Base-by-base conservation (phyloP, 2,329 filamentous ascomycete genomes). In the Lachnellula arida region DNA sequence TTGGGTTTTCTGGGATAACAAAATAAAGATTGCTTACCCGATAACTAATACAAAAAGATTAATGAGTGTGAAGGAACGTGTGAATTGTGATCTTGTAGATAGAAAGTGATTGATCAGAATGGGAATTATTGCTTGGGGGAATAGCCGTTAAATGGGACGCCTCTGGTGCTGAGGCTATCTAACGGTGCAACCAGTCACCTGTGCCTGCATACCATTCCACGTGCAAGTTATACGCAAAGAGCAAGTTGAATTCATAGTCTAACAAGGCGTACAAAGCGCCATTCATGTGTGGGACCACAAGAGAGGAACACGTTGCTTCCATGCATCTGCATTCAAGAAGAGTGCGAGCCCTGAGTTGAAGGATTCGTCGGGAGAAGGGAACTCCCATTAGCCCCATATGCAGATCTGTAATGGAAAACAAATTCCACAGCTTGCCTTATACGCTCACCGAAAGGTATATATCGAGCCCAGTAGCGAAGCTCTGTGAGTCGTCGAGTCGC, bases 381-480 rank as follows among this genome's bases (percentile, higher is more conserved):
- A 25, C 15, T 23, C 23, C n/a, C 25, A 23, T 37, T 51, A 57
- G 50, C 50, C 50, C 22, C 46, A 42, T 52, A 52, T 49, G 49
- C 25, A 49, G 12, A 46, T 46, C 44, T 46, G 23, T 28, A 15
- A 25, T 46, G 12, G 19, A 22, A 22, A 17, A 9, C 6, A 25
- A 15, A 11, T 28, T 17, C 25, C 12, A 19, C 11, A 22, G 17
- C 19, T 37, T 42, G 9, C 48, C 34, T 44, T 15, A 34, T 48
- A 28, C n/a, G 34, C 34, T 55, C 43, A 53, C 42, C 51, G 44
- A 47, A 19, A 23, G 40, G 22, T 28, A 28, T 46, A 15, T 52
- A 22, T 22, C 17, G 40, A 35, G 5, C 40, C 11, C 1, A 46
- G 11, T 46, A 35, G n/a, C 25, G 42, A 42, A 52, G 50, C 40